Conservation (phyloP, 2,329 filamentous ascomycete species). For the Colletotrichum sp. region DNA sequence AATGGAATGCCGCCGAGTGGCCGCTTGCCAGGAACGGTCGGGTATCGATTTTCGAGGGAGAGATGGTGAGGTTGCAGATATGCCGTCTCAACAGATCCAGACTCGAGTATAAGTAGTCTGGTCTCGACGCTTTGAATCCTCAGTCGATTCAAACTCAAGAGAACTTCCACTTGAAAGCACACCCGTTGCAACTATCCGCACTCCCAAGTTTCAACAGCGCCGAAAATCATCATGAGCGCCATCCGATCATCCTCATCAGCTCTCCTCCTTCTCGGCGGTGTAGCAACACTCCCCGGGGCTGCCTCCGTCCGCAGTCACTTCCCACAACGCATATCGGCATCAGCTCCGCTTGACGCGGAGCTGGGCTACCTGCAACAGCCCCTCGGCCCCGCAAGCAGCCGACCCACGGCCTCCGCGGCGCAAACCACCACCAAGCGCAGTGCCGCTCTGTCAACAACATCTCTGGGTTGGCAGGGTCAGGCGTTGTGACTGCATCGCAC, state of each 20-base stretch:
- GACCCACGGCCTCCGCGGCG: background rate
- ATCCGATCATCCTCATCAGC: slow-evolving; percentile 20
- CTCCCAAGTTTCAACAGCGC: background rate
- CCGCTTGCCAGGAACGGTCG: slow-evolving; percentile 3
- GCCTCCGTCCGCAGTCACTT: slow-evolving; percentile 22
- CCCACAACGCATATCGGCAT: background rate
- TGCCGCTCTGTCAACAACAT: background rate
- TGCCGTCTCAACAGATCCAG: slow-evolving; percentile 7
- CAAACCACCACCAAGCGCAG: background rate
- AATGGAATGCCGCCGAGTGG: slow-evolving; percentile 9
- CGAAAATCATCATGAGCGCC: background rate
- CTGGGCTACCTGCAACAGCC: slow-evolving; percentile 18
- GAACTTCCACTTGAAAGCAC: background rate
- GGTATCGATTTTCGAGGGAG: background rate
- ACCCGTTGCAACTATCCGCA: background rate
- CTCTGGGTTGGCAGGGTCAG: slow-evolving; percentile 7
- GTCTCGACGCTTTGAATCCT: background rate
- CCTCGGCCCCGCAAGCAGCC: slow-evolving; percentile 4
- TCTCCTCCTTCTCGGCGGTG: slow-evolving; percentile 25
- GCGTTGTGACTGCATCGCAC: slow-evolving; percentile 15
- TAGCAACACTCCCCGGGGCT: slow-evolving; percentile 24
- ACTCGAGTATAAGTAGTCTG: background rate
- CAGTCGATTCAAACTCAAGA: background rate
- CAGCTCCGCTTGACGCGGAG: slow-evolving; percentile 2
- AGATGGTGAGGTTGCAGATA: background rate